Base-by-base conservation (phyloP, 495 filamentous ascomycete genomes). In the Terfezia claveryi region DNA sequence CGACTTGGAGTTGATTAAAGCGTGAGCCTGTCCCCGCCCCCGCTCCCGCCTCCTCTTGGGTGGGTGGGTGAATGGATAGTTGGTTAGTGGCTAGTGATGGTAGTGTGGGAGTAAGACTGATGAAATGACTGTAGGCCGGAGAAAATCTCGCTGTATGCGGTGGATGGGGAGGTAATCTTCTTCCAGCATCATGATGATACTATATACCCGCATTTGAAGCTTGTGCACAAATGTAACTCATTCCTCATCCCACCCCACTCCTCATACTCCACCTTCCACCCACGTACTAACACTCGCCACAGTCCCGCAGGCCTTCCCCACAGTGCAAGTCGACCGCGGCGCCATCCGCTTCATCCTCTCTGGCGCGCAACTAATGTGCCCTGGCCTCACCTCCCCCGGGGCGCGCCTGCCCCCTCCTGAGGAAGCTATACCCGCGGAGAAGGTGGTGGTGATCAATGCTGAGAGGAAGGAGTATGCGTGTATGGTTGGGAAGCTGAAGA, bases 291-390 rank as follows among this genome's bases (percentile, higher is more conserved):
- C 14, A 51, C 27, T 20, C 23, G 6, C 27, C 14, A 7, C 23
- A 51, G 85, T 81, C 70, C 81, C 81, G 7, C 62, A 70, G 54
- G 74, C 72, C 61, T 85, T 85, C 64, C 74, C 75, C 7, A 73
- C 70, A 23, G 66, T 85, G 49, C 76, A 80, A 54, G 87, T 94
- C 63, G 89, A 96, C 68, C 80, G 91, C 52, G 91, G 91, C 53
- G 91, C 92, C 0, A 95, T 96, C 68, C 85, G 92, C 56, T 98
- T 98, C 70, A 89, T 98, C 36, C 76, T 98, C 0, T 80, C 78
- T 2, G 91, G 91, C 23, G 91, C 91, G 0, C 82, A 88, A 54
- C 79, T 98, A 49, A 98, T 98, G 91, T 87, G 83, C 11, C 91
- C 91, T 0, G 91, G 91, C 0, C 65, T 96, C 57, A 98, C 91